Evolutionary conservation across 1,284 basidiomycete species (phyloP).

Genomic region (Fomes fomentarius): DNA sequence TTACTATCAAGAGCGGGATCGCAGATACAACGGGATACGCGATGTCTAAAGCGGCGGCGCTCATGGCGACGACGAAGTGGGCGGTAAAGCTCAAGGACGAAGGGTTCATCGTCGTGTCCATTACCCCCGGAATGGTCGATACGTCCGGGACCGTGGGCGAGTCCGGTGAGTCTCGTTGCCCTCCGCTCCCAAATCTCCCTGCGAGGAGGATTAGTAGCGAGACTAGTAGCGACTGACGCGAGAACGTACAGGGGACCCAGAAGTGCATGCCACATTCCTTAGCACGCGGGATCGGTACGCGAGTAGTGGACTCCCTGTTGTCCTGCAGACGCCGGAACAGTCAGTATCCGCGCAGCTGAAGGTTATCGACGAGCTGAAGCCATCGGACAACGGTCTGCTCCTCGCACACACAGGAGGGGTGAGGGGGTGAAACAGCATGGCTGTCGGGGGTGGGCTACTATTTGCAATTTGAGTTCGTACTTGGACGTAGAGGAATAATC

Average conservation of each 20-base stretch:
- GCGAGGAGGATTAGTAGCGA: too few species aligned
- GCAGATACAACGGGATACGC: constrained; percentile 32
- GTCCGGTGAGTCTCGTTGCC: not conserved
- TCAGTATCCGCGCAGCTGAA: constrained; percentile 35
- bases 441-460: too few species aligned
- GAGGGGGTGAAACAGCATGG: too few species aligned
- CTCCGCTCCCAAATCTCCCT: too few species aligned
- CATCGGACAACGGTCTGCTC: constrained; percentile 31
- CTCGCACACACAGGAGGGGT: not conserved
- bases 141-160: constrained; percentile 29
- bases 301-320: constrained; percentile 23
- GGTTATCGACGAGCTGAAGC: constrained; percentile 31
- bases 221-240: too few species aligned
- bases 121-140: constrained; percentile 42
- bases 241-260: not conserved
- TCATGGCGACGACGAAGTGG: constrained; percentile 44
- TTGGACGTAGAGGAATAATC: too few species aligned
- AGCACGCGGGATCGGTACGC: not conserved
- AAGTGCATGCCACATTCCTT: not conserved
- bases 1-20: constrained; percentile 23
- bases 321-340: constrained; percentile 32
- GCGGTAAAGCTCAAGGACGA: constrained; percentile 37
- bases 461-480: too few species aligned
- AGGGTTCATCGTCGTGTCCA: constrained; percentile 39
- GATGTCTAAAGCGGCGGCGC: constrained; percentile 40